Percentiles rank a stretch among this genome's conserved stretches.
Conservation (phyloP, 129 eudicot genomes). For the Rutidosis leptorrhynchoides region DNA sequence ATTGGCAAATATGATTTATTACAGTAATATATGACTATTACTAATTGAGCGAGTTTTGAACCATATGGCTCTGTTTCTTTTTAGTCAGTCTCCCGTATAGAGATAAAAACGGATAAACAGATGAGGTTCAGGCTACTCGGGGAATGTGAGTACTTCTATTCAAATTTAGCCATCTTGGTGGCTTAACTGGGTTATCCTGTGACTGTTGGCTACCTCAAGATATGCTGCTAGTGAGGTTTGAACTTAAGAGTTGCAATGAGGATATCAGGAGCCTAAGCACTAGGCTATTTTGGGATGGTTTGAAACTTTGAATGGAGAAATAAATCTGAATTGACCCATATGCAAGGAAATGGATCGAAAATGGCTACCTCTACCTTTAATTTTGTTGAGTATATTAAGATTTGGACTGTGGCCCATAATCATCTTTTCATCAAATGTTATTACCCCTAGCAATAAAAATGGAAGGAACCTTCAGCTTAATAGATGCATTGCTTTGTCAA, state of each 20-base stretch:
- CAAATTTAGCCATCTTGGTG: no score
- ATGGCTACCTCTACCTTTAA: slow-evolving; percentile 17
- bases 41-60: background rate
- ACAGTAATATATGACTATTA: background rate
- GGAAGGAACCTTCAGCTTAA: background rate
- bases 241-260: no score
- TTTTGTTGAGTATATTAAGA: slow-evolving; percentile 97
- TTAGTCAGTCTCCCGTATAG: background rate
- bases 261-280: no score
- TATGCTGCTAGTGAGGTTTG: no score
- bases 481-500: background rate
- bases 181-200: no score
- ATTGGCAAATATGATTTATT: background rate
- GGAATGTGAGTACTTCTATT: slow-evolving; percentile 57
- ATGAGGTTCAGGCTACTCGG: no score
- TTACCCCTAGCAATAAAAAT: slow-evolving; percentile 4
- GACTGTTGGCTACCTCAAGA: no score
- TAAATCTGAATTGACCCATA: background rate
- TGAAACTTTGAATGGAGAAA: background rate
- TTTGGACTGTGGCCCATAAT: background rate
- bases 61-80: background rate
- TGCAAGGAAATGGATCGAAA: background rate
- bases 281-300: no score
- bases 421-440: background rate
- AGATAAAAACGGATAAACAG: no score